phyloP scores from a whole-genome alignment of 108 stramenopile genomes.

The Nitzschia sp. region DNA sequence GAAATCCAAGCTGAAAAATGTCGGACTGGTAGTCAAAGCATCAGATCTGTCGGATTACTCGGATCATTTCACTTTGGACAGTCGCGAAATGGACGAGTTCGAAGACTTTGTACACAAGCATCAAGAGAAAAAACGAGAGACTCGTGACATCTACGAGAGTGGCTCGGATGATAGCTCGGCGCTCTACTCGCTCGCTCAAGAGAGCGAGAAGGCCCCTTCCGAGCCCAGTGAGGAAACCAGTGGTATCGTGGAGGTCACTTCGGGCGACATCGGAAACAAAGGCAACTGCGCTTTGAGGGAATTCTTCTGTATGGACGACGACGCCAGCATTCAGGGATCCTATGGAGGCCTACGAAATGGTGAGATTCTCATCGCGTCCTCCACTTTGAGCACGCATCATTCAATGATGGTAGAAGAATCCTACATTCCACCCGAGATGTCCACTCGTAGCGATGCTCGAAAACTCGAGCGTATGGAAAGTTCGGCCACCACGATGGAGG shows the following conservation, averaged over 20 bases:
- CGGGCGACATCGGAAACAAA: background rate
- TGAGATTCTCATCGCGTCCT: constrained; percentile 13
- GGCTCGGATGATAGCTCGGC: background rate
- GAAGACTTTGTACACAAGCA: constrained; percentile 5
- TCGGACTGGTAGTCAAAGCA: constrained; percentile 14
- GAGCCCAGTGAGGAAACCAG: background rate
- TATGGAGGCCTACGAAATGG: constrained; percentile 20
- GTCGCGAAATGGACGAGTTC: constrained; percentile 10
- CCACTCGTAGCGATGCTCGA: background rate
- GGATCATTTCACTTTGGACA: constrained; percentile 9
- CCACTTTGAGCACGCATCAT: background rate
- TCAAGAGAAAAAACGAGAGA: no score
- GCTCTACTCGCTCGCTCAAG: background rate
- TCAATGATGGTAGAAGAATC: background rate
- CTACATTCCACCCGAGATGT: background rate
- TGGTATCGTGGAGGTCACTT: background rate
- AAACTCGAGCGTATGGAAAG: background rate
- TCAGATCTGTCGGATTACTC: constrained; percentile 21
- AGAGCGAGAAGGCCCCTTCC: background rate
- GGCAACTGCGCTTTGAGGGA: background rate
- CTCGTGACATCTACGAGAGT: background rate
- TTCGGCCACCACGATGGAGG: no score
- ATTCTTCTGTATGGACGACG: constrained; percentile 18
- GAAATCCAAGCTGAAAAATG: constrained; percentile 8
- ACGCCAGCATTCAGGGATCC: constrained; percentile 13